Evolutionary conservation across 176 grass and related monocot species (phyloP), one percentile per base, ranked within the genome.

Genomic region (Puccinellia tenuiflora): DNA sequence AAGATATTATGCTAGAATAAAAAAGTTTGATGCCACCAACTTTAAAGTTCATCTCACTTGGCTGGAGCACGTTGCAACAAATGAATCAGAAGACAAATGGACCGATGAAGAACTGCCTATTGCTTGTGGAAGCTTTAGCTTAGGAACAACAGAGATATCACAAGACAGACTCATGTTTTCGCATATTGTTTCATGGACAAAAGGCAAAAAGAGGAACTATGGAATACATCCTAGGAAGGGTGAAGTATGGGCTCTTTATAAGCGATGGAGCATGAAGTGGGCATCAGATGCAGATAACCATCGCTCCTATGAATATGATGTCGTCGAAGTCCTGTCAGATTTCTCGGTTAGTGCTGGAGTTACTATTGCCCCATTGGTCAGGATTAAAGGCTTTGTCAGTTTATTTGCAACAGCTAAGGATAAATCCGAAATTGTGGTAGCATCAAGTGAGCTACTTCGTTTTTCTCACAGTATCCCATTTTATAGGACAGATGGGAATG

Each of bases 161-260:
- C 38, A 93, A 77, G 90, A 98, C 48, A 86, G 83, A 50, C 83
- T 80, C 29, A 89, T 93, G 85, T 98, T 98, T 86, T 98, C 96
- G 68, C 96, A 98, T 79, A 56, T 95, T 82, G 73, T 88, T 37
- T 22, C 84, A 79, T 91, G 85, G 79, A 76, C 77, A 29, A 95
- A 87, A 86, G 92, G 86, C 37, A 95, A 88, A 79, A 88, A 53
- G 62, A 95, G 77, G 56, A 87, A 89, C 40, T 95, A 88, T 91
- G 88, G 86, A 38, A 85, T 98, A 80, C 83, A 84, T 61, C 96
- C 96, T 78, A 85, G 18, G 43, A 90, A 88, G 66, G 96, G 89
- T 88, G 96, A 95, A 73, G 87, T 98, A 31, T 98, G 96, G 96
- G 88, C 96, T 70, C 73, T 98, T 79, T 93, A 85, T 67, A 98